Conservation (phyloP, 1,139 yeast genomes). For the Pichia sp. region DNA sequence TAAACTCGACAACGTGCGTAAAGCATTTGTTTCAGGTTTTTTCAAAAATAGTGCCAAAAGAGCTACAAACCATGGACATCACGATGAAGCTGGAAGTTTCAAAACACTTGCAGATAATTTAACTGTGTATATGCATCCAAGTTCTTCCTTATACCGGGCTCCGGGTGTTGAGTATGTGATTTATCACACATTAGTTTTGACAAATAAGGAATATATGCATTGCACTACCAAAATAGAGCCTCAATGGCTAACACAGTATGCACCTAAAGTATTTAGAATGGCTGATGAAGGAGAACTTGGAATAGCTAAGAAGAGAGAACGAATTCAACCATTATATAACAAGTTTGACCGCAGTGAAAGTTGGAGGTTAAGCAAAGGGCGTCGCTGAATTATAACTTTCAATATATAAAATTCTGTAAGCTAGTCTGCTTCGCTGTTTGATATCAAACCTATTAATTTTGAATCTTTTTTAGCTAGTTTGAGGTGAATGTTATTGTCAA, state of each 20-base stretch:
- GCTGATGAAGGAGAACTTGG: constrained; percentile 38
- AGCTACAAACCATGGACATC: constrained; percentile 38
- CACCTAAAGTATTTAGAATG: constrained; percentile 77
- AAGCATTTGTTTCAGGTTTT: constrained; percentile 78
- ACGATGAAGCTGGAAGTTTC: constrained; percentile 54
- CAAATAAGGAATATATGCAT: constrained; percentile 88
- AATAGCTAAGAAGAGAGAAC: constrained; percentile 34
- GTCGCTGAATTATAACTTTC: constrained; percentile 13
- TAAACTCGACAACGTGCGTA: constrained; percentile 55
- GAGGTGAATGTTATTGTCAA: constrained; percentile 50
- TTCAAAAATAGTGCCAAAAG: constrained; percentile 79
- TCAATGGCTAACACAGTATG: constrained; percentile 74
- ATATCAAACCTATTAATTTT: constrained; percentile 1
- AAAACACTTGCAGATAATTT: constrained; percentile 72
- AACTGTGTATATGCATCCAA: constrained; percentile 82
- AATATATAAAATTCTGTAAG: neutral
- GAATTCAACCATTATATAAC: constrained; percentile 44
- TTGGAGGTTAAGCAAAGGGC: constrained; percentile 30
- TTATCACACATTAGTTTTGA: constrained; percentile 74
- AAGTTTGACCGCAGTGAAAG: constrained; percentile 35
- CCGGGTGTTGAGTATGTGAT: constrained; percentile 43
- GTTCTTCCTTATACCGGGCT: constrained; percentile 70
- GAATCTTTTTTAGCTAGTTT: constrained; percentile 28
- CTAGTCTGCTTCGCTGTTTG: neutral
- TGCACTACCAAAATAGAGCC: constrained; percentile 79